Conservation (phyloP, 176 grass and related monocot genomes). For the Carex parvula region DNA sequence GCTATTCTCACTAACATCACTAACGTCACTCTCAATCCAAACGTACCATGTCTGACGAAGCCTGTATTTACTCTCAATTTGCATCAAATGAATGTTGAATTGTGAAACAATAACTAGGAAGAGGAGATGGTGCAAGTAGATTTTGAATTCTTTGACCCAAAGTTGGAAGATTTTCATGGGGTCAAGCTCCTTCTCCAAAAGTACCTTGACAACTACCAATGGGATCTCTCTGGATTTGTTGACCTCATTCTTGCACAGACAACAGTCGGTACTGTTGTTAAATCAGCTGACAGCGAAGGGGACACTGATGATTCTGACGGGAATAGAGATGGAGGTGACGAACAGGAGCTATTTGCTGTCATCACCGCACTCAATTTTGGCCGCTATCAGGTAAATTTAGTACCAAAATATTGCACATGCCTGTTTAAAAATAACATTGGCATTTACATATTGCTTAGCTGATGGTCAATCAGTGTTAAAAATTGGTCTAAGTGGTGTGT, state of each 20-base stretch:
- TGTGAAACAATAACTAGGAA: conserved; percentile 10
- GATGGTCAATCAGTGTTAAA: neutral
- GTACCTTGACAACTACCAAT: conserved; percentile 66
- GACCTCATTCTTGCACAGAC: conserved; percentile 77
- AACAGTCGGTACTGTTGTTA: conserved; percentile 80
- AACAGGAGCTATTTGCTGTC: conserved; percentile 63
- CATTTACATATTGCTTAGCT: neutral
- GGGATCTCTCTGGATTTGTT: conserved; percentile 84
- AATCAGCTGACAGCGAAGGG: conserved; percentile 53
- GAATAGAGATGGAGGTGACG: conserved; percentile 14
- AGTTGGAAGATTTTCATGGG: conserved; percentile 62
- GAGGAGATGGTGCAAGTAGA: conserved; percentile 65
- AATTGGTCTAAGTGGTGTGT: neutral
- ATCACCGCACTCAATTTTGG: conserved; percentile 70
- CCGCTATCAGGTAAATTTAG: conserved; percentile 35
- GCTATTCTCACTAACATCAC: no score
- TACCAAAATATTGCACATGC: neutral
- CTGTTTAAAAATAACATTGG: neutral
- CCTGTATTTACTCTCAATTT: neutral
- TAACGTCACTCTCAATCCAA: no score
- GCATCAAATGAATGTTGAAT: neutral
- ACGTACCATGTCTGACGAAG: neutral
- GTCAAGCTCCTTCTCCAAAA: conserved; percentile 64
- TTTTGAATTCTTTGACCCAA: conserved; percentile 97
- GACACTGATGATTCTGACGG: conserved; percentile 17